phyloP scores from a whole-genome alignment of 176 grass and related monocot species.

The Panicum miliaceum region DNA sequence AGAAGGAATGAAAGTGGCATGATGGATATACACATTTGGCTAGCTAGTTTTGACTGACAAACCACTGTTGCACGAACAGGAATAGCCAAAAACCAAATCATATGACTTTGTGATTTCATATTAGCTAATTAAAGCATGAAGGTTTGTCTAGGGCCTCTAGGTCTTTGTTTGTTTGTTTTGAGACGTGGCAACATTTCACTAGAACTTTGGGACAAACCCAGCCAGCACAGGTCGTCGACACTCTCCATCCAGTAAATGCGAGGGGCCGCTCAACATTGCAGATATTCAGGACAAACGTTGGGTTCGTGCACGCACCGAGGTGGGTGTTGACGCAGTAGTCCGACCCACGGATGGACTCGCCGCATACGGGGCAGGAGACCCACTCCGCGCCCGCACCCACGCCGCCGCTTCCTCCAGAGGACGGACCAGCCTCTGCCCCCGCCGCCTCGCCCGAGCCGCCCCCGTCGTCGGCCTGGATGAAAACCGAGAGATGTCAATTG shows the following conservation, averaged over 20 bases:
- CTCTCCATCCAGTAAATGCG: background rate
- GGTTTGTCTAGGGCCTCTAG: background rate
- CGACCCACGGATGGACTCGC: conserved; percentile 62
- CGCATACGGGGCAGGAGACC: conserved; percentile 82
- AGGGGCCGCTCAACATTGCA: background rate
- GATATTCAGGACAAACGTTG: background rate
- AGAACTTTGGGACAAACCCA: background rate
- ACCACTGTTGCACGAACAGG: background rate
- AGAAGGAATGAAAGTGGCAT: background rate
- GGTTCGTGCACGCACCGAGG: conserved; percentile 55
- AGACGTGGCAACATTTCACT: background rate
- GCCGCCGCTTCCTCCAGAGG: conserved; percentile 9
- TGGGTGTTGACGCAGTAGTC: conserved; percentile 75
- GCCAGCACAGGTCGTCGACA: background rate
- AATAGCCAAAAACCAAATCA: background rate
- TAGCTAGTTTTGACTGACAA: background rate
- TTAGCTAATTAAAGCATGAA: background rate
- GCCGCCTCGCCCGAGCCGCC: background rate
- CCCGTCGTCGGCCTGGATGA: conserved; percentile 9
- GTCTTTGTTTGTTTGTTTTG: background rate
- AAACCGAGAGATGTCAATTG: background rate
- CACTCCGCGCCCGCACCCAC: conserved; percentile 30
- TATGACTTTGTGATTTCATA: background rate
- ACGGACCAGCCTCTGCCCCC: background rate
- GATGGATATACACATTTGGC: background rate